Conservation (phyloP, 352 stramenopile species). For the Globisporangium solare region DNA sequence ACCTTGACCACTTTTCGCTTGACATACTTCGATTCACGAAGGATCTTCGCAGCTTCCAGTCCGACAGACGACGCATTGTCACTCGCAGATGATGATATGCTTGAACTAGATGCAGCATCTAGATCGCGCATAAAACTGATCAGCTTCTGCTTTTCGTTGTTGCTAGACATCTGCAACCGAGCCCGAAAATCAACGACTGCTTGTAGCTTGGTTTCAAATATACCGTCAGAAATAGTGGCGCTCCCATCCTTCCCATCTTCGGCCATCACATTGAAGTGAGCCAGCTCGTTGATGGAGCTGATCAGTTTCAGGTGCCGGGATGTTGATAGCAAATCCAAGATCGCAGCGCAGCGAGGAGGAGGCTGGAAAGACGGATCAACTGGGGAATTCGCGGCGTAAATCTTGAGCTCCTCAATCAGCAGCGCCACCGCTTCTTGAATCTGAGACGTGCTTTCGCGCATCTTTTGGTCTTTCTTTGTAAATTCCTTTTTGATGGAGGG, state of each 20-base stretch:
- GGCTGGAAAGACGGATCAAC: conserved; percentile 45
- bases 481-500: conserved; percentile 75
- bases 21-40: conserved; percentile 17
- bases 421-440: conserved; percentile 55
- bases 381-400: conserved; percentile 47
- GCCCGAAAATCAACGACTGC: conserved; percentile 67
- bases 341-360: conserved; percentile 40
- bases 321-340: conserved; percentile 68
- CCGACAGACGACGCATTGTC: not conserved
- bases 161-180: conserved; percentile 64
- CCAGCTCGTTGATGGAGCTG: conserved; percentile 69
- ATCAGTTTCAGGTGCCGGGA: conserved; percentile 71
- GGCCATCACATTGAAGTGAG: conserved; percentile 45
- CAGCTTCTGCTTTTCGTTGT: conserved; percentile 69
- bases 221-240: conserved; percentile 18
- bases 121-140: conserved; percentile 33
- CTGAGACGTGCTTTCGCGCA: conserved; percentile 48
- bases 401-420: conserved; percentile 66
- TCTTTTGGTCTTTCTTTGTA: conserved; percentile 63
- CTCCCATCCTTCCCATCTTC: conserved; percentile 16
- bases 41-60: conserved; percentile 9
- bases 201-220: conserved; percentile 59
- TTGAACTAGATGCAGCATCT: conserved; percentile 10
- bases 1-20: conserved; percentile 16
- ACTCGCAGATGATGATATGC: not conserved